Evolutionary conservation across 805 yeast species (phyloP).

Genomic region (Suhomyces emberorum): DNA sequence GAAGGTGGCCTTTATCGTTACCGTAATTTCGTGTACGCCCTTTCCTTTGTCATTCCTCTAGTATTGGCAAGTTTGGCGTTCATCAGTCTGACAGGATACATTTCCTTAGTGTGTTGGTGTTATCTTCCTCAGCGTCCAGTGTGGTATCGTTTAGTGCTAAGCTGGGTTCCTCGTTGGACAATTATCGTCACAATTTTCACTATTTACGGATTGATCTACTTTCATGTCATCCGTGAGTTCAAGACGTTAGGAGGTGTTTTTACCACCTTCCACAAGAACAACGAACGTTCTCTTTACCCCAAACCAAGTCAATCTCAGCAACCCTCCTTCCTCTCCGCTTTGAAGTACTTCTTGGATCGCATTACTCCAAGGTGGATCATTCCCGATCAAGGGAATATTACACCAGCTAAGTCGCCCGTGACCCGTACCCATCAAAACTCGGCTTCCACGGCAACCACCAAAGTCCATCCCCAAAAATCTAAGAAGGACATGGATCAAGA

Average conservation of each 20-base stretch:
- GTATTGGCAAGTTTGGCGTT: constrained; percentile 72
- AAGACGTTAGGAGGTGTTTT: constrained; percentile 50
- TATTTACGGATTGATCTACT: constrained; percentile 68
- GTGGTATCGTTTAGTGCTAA: constrained; percentile 70
- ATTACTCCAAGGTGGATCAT: constrained; percentile 26
- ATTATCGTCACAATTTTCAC: constrained; percentile 59
- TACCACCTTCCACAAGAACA: constrained; percentile 25
- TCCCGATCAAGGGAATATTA: constrained; percentile 18
- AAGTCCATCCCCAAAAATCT: background rate
- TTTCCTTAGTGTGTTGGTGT: constrained; percentile 70
- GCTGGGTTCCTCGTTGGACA: constrained; percentile 80
- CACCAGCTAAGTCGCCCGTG: too few relatives aligned
- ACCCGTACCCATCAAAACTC: background rate
- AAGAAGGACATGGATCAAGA: constrained; percentile 21
- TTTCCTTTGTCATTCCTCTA: constrained; percentile 59
- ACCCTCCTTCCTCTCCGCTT: constrained; percentile 34
- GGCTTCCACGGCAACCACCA: background rate
- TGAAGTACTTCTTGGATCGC: constrained; percentile 27
- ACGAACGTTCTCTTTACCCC: constrained; percentile 10
- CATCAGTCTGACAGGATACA: constrained; percentile 43
- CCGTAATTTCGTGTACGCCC: constrained; percentile 55
- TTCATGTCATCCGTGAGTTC: constrained; percentile 65
- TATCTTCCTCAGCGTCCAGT: constrained; percentile 68
- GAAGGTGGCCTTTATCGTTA: constrained; percentile 74
- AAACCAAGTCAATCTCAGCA: constrained; percentile 14